Evolutionary conservation across 225 moss, liverwort and hornwort species (phyloP), one percentile per base, ranked within the genome.

Genomic region (Polytrichum formosum): DNA sequence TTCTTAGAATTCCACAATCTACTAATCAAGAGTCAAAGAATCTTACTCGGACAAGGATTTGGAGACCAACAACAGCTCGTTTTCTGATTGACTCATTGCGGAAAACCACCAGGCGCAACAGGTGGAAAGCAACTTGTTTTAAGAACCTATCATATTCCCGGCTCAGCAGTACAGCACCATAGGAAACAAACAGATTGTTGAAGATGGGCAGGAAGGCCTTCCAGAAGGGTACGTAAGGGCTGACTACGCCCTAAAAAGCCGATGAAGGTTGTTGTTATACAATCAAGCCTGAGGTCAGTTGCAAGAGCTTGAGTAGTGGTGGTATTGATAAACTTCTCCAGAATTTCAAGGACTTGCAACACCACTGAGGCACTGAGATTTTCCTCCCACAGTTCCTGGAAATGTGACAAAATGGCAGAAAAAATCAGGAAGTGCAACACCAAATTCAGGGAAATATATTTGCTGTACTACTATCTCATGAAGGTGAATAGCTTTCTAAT

Each of bases 321-420:
- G 67, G 98, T 94, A 61, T 89, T 88, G 67, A 91, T 90, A 78
- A 98, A 98, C 77, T 94, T 98, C 76, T 90, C 91, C 71, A 83
- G 61, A 61, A 93, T 85, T 69, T 98, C 94, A 26, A 98, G 88
- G 64, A 94, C 85, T 79, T 94, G 98, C 60, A 98, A 85, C 82
- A 92, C 92, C 63, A 94, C 94, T 76, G 94, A 79, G 54, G 94
- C 91, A 86, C 98, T 92, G 29, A 98, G 85, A 76, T 91, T 98
- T 76, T 98, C 98, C 79, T 98, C 98, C 98, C 98, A 98, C 18
- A 98, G 83, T 85, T 90, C 90, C 94, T 94, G 82, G 79, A 79
- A 66, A 22, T 75, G 26, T 16, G 54, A 71, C 25, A 7, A 53
- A 27, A 72, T 82, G 55, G 69, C 68, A 28, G 46, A 65, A 63